Percentiles rank a stretch among this genome's conserved stretches.
These are phyloP conservation scores for Pseudogymnoascus sp. DNA, from an alignment of 2,329 filamentous ascomycete genomes.

Conservation along the genomic window DNA sequence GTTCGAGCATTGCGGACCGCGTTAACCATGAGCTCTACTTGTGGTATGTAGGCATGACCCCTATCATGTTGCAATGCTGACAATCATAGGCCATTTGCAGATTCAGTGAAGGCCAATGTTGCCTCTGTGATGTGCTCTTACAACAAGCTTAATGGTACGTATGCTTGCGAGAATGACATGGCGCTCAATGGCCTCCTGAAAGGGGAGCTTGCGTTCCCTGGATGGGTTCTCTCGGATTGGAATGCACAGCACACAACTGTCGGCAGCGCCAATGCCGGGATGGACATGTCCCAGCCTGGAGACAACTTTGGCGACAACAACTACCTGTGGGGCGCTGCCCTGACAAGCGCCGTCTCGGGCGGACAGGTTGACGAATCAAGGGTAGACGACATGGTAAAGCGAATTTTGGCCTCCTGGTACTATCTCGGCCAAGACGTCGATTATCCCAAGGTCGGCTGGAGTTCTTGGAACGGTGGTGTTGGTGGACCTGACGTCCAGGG, in stretches of 20 bases:
- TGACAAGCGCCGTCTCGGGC: slow-evolving; percentile 44
- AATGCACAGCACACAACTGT: slow-evolving; percentile 66
- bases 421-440: slow-evolving; percentile 40
- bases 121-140: slow-evolving; percentile 66
- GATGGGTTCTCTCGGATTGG: slow-evolving; percentile 67
- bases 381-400: slow-evolving; percentile 58
- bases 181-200: slow-evolving; percentile 57
- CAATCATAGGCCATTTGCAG: slow-evolving; percentile 48
- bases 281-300: slow-evolving; percentile 78
- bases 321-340: slow-evolving; percentile 47
- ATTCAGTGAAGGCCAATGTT: slow-evolving; percentile 58
- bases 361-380: slow-evolving; percentile 50
- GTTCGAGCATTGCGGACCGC: slow-evolving; percentile 53
- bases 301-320: slow-evolving; percentile 44
- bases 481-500: slow-evolving; percentile 42
- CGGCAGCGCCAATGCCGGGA: slow-evolving; percentile 54
- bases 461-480: slow-evolving; percentile 25
- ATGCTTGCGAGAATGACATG: slow-evolving; percentile 57
- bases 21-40: slow-evolving; percentile 61
- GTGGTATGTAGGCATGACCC: slow-evolving; percentile 32
- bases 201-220: slow-evolving; percentile 66
- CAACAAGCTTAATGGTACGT: slow-evolving; percentile 62
- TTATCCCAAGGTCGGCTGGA: slow-evolving; percentile 44
- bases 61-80: slow-evolving; percentile 16
- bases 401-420: slow-evolving; percentile 58